Percentiles rank a stretch among this genome's conserved stretches.
Conservation (phyloP, 257 asterid species). For the Salvia splendens region DNA sequence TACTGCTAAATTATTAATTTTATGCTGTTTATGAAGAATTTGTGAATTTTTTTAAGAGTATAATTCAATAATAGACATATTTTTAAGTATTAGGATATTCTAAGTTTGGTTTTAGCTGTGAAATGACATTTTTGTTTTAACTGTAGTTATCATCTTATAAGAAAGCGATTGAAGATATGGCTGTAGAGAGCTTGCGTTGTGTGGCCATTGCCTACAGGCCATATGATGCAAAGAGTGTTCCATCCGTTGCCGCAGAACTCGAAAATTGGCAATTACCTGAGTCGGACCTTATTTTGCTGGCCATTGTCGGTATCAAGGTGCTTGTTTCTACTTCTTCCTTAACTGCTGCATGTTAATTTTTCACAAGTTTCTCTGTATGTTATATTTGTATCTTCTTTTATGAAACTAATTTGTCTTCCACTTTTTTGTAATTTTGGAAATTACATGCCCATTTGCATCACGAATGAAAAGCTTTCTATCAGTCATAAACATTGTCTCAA, state of each 20-base stretch:
- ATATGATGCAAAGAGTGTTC: conserved; percentile 57
- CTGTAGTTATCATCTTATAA: conserved; percentile 55
- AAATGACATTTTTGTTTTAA: conserved; percentile 24
- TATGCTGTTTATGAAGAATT: not conserved
- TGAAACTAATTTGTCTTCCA: not conserved
- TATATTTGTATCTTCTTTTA: not conserved
- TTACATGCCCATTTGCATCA: not conserved
- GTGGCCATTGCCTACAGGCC: conserved; percentile 82
- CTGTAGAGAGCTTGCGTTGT: conserved; percentile 83
- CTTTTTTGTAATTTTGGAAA: not conserved
- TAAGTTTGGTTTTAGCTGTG: conserved; percentile 10
- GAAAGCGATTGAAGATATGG: conserved; percentile 84
- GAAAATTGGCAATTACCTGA: conserved; percentile 85
- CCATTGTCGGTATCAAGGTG: conserved; percentile 90
- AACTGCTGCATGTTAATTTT: not conserved
- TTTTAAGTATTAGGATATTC: not conserved
- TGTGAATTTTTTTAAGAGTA: not conserved
- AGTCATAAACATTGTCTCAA: not conserved
- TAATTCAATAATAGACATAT: not conserved
- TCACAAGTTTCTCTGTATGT: not conserved
- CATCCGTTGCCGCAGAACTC: conserved; percentile 67
- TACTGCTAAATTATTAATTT: not conserved
- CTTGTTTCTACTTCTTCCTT: conserved; percentile 29
- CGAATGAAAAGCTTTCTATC: not conserved
- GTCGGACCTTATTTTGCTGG: conserved; percentile 74